Percentiles rank a stretch among this genome's conserved stretches.
phyloP scores from a whole-genome alignment of 768 basidiomycete genomes.

The Termitomyces eurrhizus region DNA sequence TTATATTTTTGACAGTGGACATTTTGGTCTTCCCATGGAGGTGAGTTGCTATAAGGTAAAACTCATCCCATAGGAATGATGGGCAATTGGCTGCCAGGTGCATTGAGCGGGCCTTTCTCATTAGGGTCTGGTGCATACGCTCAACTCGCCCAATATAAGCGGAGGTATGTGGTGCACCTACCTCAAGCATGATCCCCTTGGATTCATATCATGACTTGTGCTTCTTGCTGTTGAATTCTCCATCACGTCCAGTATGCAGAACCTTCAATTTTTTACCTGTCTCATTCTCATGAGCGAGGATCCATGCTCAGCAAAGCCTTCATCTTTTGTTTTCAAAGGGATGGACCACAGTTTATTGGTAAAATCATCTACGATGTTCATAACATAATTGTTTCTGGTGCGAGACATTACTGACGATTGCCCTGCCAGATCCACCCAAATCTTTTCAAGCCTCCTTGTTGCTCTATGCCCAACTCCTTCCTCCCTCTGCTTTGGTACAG shows the following conservation, averaged over 20 bases:
- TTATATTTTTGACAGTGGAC: background rate
- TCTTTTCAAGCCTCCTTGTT: no score
- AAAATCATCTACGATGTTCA: background rate
- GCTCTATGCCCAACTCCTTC: background rate
- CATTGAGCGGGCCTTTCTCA: slow-evolving; percentile 24
- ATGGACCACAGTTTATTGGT: background rate
- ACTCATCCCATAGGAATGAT: background rate
- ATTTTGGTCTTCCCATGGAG: slow-evolving; percentile 7
- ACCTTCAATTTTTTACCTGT: slow-evolving; percentile 14
- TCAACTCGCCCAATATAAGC: slow-evolving; percentile 22
- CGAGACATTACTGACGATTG: background rate
- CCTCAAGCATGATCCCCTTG: slow-evolving; percentile 7
- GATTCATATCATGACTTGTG: background rate
- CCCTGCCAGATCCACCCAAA: background rate
- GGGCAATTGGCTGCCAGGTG: slow-evolving; percentile 16
- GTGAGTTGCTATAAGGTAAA: background rate
- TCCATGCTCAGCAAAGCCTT: slow-evolving; percentile 22
- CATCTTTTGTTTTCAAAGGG: background rate
- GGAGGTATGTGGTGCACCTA: background rate
- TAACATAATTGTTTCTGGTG: background rate
- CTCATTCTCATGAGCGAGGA: slow-evolving; percentile 15
- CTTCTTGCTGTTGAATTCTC: background rate
- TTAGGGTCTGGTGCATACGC: slow-evolving; percentile 24
- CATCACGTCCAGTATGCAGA: background rate
- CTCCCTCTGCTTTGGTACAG: background rate